These are phyloP conservation scores for Torrubiellomyces zombiae DNA, from an alignment of 2,329 filamentous ascomycete species.

Conservation along the genomic window DNA sequence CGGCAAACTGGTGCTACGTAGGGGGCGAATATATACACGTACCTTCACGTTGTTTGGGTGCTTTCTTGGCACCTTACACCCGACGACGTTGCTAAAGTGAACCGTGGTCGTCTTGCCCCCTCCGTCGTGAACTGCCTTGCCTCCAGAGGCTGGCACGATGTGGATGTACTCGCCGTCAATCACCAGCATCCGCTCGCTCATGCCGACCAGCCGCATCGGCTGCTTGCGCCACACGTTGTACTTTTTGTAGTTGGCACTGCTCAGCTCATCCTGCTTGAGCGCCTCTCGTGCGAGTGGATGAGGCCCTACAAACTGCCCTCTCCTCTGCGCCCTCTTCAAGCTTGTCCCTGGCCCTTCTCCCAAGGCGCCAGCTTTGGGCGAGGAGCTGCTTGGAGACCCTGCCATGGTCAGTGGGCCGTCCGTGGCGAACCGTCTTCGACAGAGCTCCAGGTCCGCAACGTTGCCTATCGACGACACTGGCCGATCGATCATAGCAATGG, in stretches of 20 bases:
- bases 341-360: constrained; percentile 22
- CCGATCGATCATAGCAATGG: constrained; percentile 59
- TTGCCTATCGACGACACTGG: constrained; percentile 66
- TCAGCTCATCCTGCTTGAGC: constrained; percentile 40
- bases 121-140: constrained; percentile 47
- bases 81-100: constrained; percentile 67
- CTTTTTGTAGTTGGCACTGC: constrained; percentile 48
- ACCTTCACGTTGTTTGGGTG: constrained; percentile 71
- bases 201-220: constrained; percentile 61
- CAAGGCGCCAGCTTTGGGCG: constrained; percentile 45
- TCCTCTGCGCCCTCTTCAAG: constrained; percentile 33
- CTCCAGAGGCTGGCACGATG: constrained; percentile 56
- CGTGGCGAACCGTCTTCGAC: constrained; percentile 57
- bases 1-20: too few species aligned
- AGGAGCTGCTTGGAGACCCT: constrained; percentile 51
- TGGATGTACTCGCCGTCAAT: constrained; percentile 80
- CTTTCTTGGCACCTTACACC: constrained; percentile 64
- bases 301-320: constrained; percentile 33
- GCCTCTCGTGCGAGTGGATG: constrained; percentile 53
- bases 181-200: constrained; percentile 58
- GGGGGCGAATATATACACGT: too few species aligned
- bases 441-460: constrained; percentile 57
- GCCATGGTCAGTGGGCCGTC: constrained; percentile 54
- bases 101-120: constrained; percentile 62
- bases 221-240: constrained; percentile 73